phyloP scores from a whole-genome alignment of 495 filamentous ascomycete genomes.

The Bathelium albidoporum region DNA sequence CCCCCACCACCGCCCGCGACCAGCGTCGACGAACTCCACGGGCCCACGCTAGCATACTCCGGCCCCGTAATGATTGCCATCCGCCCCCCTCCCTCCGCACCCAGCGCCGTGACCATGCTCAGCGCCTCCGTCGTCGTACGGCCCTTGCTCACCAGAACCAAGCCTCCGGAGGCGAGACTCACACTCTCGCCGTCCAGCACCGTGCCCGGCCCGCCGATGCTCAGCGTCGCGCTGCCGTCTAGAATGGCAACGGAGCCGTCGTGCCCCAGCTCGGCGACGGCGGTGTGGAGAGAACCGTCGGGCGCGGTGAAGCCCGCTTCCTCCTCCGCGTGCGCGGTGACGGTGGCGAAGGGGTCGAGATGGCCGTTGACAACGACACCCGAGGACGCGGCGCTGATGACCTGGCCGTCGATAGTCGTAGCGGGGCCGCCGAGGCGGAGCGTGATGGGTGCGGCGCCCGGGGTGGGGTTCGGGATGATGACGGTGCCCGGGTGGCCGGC shows the following conservation, averaged over 20 bases:
- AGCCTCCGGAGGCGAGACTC: not conserved
- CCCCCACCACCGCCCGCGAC: too few species aligned
- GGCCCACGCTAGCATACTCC: not conserved
- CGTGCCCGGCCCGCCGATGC: not conserved
- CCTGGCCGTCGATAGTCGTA: not conserved
- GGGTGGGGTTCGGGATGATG: not conserved
- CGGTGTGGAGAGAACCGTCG: not conserved
- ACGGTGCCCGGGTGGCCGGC: not conserved
- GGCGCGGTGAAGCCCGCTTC: not conserved
- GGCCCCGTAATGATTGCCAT: not conserved
- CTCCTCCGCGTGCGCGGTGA: not conserved
- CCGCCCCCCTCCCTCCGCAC: not conserved
- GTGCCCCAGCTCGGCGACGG: not conserved
- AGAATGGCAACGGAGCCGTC: not conserved
- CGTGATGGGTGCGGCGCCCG: not conserved
- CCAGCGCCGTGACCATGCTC: not conserved
- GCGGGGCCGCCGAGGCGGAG: not conserved
- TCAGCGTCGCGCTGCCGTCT: not conserved
- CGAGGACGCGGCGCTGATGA: not conserved
- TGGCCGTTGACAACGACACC: not conserved
- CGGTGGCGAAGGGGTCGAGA: not conserved
- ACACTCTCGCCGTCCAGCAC: not conserved
- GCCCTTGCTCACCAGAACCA: not conserved
- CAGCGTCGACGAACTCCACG: not conserved
- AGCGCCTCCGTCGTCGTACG: not conserved